Base-by-base conservation (phyloP, 1,284 basidiomycete genomes). In the Lignosus rhinocerotis region DNA sequence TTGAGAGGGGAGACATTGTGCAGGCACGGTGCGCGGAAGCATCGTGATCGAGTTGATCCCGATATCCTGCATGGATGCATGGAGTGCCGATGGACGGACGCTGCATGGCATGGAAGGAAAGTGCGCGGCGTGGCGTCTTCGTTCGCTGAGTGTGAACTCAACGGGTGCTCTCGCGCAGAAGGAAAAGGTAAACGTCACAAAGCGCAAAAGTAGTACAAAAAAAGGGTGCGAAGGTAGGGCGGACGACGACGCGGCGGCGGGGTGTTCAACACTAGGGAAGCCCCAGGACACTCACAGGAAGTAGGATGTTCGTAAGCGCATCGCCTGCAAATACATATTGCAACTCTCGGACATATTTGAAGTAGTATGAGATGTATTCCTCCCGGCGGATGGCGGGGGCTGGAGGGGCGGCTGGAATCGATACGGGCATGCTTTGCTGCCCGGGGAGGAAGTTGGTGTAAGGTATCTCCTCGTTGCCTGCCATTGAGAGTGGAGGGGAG, bases 321-420 rank as follows among this genome's bases (percentile, higher is more conserved):
- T 82, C 81, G 5, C 80, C 79, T 34, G 81, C 79, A 66, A 87
- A 86, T 33, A 81, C 76, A 62, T 81, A 83, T 66, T 87, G 81
- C 48, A 83, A 74, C 65, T 80, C 80, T 30, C 82, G 81, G 58
- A 89, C 84, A 61, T 85, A 79, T 56, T 83, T 79, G 66, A 90
- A 88, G 70, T 88, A 90, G 69, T 88, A 86, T 65, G 83, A 73
- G 52, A 87, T 78, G 62, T 85, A 79, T 46, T 84, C 79, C 10
- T 69, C 66, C 42, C 58, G 55, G 56, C 43, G 61, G 50, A 55
- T 46, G 34, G 52, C 47, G 34, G 55, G 48, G 43, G 56, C 32
- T 44, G 57, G 36, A 30, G 58, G 36, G 12, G 56, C 36, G n/a
- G 54, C 51, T 3, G 62, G 48, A 31, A 65, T 55, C 19, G 65